Evolutionary conservation across 257 asterid genomes (phyloP).

Genomic region (Salvia rosmarinus): DNA sequence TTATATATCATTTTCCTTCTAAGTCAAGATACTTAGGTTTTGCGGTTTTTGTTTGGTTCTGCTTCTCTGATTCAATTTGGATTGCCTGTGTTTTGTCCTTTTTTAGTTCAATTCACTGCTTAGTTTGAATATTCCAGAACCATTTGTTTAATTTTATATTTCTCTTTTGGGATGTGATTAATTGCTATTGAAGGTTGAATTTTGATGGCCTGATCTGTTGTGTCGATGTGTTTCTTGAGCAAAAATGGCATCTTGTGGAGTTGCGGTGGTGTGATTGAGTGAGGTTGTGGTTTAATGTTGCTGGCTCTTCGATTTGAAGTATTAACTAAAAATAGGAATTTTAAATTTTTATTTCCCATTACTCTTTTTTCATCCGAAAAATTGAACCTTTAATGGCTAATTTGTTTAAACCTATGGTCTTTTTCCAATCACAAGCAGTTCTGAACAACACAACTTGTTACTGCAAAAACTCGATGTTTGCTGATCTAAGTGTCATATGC

Average conservation of each 20-base stretch:
- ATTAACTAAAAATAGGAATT: background rate
- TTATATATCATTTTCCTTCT: background rate
- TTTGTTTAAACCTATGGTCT: background rate
- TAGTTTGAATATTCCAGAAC: background rate
- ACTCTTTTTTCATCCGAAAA: background rate
- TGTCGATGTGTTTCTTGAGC: conserved; percentile 22
- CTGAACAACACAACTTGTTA: background rate
- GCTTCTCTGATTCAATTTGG: conserved; percentile 20
- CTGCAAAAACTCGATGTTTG: background rate
- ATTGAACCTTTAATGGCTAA: background rate
- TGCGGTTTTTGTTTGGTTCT: conserved; percentile 15
- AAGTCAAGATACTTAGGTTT: background rate
- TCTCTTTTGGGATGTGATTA: background rate
- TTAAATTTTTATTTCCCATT: background rate
- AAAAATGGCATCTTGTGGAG: background rate
- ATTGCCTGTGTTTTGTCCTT: conserved; percentile 12
- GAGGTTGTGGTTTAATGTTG: background rate
- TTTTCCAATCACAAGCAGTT: background rate
- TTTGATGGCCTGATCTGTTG: conserved; percentile 26
- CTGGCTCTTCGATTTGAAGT: conserved; percentile 16
- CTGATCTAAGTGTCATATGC: conserved; percentile 10
- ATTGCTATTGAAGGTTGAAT: conserved; percentile 26
- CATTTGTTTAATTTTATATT: background rate
- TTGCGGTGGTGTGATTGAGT: background rate
- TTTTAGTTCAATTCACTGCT: conserved; percentile 9